These are phyloP conservation scores for Claviceps fusiformis DNA, from an alignment of 2,329 filamentous ascomycete species.

Conservation along the genomic window DNA sequence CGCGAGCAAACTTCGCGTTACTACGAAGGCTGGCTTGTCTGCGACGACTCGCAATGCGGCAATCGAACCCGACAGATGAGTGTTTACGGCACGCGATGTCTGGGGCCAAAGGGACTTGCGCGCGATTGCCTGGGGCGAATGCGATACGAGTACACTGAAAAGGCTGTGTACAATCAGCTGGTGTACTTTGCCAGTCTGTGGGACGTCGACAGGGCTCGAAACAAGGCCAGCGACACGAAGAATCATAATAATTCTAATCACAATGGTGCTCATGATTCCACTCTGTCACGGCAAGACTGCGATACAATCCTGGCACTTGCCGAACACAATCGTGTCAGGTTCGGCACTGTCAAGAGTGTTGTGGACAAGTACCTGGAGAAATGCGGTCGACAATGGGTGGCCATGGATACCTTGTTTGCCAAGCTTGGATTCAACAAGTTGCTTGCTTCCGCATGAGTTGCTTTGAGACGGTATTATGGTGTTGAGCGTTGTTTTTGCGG, in stretches of 20 bases:
- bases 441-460: conserved; percentile 5
- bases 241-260: background rate
- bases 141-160: conserved; percentile 77
- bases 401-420: conserved; percentile 78
- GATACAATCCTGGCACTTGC: conserved; percentile 59
- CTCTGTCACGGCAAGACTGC: conserved; percentile 37
- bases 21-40: conserved; percentile 85
- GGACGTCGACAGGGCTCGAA: conserved; percentile 72
- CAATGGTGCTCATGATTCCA: conserved; percentile 28
- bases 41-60: conserved; percentile 77
- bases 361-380: conserved; percentile 79
- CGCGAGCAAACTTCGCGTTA: conserved; percentile 67
- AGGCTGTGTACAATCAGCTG: conserved; percentile 87
- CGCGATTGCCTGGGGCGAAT: conserved; percentile 77
- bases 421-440: conserved; percentile 42
- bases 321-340: conserved; percentile 70
- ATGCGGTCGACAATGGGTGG: conserved; percentile 83
- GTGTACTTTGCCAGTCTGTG: conserved; percentile 76
- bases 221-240: conserved; percentile 30
- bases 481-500: background rate
- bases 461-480: background rate
- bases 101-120: conserved; percentile 75
- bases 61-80: conserved; percentile 82
- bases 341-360: conserved; percentile 59
- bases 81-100: conserved; percentile 80